Base-by-base conservation (phyloP, 2,329 filamentous ascomycete species). In the Emmonsiellopsis sp. region DNA sequence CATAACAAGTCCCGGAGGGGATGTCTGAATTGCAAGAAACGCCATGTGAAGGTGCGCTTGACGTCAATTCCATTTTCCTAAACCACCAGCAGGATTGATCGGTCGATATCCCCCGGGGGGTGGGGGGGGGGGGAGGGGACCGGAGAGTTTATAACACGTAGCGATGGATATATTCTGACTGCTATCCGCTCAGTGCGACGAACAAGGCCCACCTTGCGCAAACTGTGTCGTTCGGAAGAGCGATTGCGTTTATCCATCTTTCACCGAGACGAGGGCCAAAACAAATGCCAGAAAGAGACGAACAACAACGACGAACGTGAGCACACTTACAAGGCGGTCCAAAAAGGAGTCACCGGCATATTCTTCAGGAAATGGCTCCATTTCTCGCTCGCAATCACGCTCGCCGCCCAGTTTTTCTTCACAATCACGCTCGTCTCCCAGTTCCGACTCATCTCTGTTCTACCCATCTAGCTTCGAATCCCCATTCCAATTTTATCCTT, bases 141-240 rank as follows among this genome's bases (percentile, higher is more conserved):
- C 21, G 21, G 3, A 27, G 21, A 5, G 21, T 27, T 27, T 3
- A 27, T 27, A 5, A 27, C 21, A 3, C 5, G 21, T 27, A 27
- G 21, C 5, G 21, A 27, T 27, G 21, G 5, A 5, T 37, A 42
- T 11, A 17, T 39, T n/a, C 31, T 45, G 31, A 45, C 14, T n/a
- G 6, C 33, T 9, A 32, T 33, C 8, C 39, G 11, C 17, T 14
- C 27, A 54, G 50, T 56, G 55, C 31, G 57, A 61, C 37, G 59
- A 61, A 48, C 51, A 32, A 13, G 53, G 56, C 6, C 58, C 59
- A 9, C 34, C 54, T 10, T 61, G 59, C 37, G 37, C 42, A 10
- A 57, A 58, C 27, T 60, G 59, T 33, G 45, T 51, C 7, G 53
- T 47, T n/a, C 51, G 55, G 10, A 49, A 57, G 10, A 46, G 53